Evolutionary conservation across 352 stramenopile species (phyloP).

Genomic region (Globisporangium nunn): DNA sequence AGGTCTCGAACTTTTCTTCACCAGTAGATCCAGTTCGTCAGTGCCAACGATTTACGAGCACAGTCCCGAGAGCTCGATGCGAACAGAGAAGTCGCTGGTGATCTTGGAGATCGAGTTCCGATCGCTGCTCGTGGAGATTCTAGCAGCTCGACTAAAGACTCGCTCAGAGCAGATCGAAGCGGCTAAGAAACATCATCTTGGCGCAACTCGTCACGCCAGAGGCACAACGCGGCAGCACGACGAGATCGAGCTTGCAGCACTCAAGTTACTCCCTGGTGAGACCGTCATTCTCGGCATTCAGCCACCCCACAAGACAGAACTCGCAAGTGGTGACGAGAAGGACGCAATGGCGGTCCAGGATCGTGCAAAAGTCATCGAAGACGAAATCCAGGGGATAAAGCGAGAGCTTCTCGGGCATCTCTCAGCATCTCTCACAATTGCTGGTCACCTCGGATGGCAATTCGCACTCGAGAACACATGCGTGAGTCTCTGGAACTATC

Average conservation of each 20-base stretch:
- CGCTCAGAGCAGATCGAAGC: conserved; percentile 13
- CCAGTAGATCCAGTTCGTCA: conserved; percentile 5
- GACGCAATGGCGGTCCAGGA: conserved; percentile 4
- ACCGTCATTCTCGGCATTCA: conserved; percentile 32
- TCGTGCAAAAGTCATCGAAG: conserved; percentile 9
- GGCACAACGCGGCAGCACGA: background rate
- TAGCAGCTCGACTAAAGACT: conserved; percentile 30
- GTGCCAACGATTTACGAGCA: background rate
- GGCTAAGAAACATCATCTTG: conserved; percentile 6
- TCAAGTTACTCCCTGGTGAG: conserved; percentile 19
- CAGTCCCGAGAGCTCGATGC: conserved; percentile 6
- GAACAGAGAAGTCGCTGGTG: conserved; percentile 40
- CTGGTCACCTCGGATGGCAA: conserved; percentile 39
- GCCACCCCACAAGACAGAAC: background rate
- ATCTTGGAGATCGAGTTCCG: conserved; percentile 48
- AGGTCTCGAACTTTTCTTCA: conserved; percentile 38
- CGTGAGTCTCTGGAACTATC: conserved; percentile 89
- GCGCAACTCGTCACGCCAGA: background rate
- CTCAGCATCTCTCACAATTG: conserved; percentile 18
- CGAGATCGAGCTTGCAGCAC: conserved; percentile 14
- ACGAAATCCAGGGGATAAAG: conserved; percentile 29
- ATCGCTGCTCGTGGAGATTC: conserved; percentile 38
- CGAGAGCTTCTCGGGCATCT: conserved; percentile 39
- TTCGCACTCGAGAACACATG: conserved; percentile 79
- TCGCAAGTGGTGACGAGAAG: background rate